phyloP scores from a whole-genome alignment of 164 flowering plant species.

The Paratinospora sagittata region DNA sequence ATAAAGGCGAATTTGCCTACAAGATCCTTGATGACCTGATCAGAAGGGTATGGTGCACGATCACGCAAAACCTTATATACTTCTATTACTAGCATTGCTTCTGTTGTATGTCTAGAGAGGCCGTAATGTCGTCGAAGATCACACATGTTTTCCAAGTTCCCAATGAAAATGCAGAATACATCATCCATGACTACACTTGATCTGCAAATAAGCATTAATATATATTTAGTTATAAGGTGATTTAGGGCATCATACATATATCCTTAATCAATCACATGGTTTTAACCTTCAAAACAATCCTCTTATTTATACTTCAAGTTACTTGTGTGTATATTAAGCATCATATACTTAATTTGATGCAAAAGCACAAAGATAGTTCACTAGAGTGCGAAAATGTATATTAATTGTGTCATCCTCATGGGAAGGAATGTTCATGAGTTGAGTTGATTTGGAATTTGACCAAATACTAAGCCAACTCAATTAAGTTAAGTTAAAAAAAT shows the following conservation, averaged over 20 bases:
- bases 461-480: too few relatives aligned
- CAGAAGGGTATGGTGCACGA: conserved; percentile 55
- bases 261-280: neutral
- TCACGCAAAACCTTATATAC: conserved; percentile 47
- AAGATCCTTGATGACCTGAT: conserved; percentile 49
- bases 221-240: neutral
- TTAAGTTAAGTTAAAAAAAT: too few relatives aligned
- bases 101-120: conserved; percentile 35
- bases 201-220: conserved; percentile 15
- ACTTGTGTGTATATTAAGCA: neutral
- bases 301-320: neutral
- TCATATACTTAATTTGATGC: too few relatives aligned
- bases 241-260: too few relatives aligned
- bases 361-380: too few relatives aligned
- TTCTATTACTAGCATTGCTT: conserved; percentile 43
- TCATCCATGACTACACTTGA: conserved; percentile 43
- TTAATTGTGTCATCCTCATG: too few relatives aligned
- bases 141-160: conserved; percentile 35
- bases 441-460: too few relatives aligned
- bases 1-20: conserved; percentile 51
- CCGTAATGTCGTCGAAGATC: conserved; percentile 42
- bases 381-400: too few relatives aligned
- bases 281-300: neutral
- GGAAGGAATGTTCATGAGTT: too few relatives aligned
- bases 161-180: conserved; percentile 43